Percentiles rank a stretch among this genome's conserved stretches.
These are phyloP conservation scores for Scopulariopsis brevicaulis DNA, from an alignment of 2,329 filamentous ascomycete genomes.

Conservation along the genomic window DNA sequence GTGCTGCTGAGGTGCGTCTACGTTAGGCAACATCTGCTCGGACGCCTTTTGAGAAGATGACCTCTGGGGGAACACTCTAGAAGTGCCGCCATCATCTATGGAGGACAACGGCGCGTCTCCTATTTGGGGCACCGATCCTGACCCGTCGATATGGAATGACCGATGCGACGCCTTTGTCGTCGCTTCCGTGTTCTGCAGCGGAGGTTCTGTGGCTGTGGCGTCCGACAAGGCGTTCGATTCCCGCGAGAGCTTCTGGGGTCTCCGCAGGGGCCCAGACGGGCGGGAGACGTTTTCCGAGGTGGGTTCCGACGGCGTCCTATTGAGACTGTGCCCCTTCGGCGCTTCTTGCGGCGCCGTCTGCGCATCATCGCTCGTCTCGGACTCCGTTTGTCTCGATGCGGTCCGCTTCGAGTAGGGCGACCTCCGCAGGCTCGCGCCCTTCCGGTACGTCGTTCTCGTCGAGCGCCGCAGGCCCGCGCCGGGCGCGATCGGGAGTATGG, in stretches of 20 bases:
- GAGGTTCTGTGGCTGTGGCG: background rate
- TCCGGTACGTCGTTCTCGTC: conserved; percentile 83
- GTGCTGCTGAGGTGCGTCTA: conserved; percentile 12
- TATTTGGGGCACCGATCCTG: conserved; percentile 40
- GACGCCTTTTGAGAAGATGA: conserved; percentile 38
- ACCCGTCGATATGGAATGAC: background rate
- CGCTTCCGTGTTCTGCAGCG: background rate
- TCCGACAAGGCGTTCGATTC: conserved; percentile 18
- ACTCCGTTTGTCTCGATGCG: conserved; percentile 15
- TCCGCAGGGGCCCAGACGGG: conserved; percentile 35
- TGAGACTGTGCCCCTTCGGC: conserved; percentile 39
- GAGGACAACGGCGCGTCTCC: conserved; percentile 49
- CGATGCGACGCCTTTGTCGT: background rate
- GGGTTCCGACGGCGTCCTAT: conserved; percentile 61
- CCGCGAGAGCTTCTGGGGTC: conserved; percentile 36
- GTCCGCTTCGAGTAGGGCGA: conserved; percentile 65
- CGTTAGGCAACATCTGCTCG: conserved; percentile 32
- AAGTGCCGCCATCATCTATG: conserved; percentile 10
- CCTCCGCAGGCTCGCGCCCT: conserved; percentile 70
- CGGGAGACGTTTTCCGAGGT: conserved; percentile 51
- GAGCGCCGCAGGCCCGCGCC: conserved; percentile 78
- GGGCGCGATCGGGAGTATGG: conserved; percentile 69
- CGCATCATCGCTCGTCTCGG: conserved; percentile 23
- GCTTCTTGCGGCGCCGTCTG: conserved; percentile 28
- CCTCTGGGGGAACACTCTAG: conserved; percentile 32